phyloP scores from a whole-genome alignment of 441 rosid genomes.

The Arabidopsis hybrid region DNA sequence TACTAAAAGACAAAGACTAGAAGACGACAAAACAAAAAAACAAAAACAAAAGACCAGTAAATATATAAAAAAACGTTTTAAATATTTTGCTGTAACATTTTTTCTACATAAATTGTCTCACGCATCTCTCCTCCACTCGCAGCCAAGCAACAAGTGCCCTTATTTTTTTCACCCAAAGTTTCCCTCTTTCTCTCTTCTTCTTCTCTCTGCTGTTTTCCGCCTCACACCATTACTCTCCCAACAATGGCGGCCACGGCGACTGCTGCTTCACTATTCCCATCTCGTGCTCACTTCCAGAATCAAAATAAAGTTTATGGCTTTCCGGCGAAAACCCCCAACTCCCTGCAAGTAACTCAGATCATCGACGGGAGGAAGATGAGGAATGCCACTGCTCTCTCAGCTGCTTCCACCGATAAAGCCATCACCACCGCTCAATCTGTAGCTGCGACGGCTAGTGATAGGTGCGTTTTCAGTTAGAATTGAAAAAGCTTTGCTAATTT shows the following conservation, averaged over 20 bases:
- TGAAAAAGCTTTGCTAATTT: background rate
- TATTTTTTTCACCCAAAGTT: slow-evolving; percentile 10
- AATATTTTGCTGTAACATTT: background rate
- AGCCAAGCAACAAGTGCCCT: slow-evolving; percentile 21
- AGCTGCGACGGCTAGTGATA: slow-evolving; percentile 11
- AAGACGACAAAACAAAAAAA: background rate
- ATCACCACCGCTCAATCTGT: slow-evolving; percentile 33
- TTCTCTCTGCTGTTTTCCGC: slow-evolving; percentile 37
- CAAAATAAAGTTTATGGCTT: slow-evolving; percentile 25
- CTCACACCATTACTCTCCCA: slow-evolving; percentile 31
- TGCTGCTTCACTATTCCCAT: slow-evolving; percentile 32
- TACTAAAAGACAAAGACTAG: background rate
- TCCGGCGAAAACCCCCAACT: slow-evolving; percentile 28
- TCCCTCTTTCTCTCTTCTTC: background rate
- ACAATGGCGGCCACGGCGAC: slow-evolving; percentile 44
- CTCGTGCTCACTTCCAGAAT: slow-evolving; percentile 22
- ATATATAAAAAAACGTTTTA: background rate
- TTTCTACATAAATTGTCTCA: background rate
- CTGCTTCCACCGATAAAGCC: slow-evolving; percentile 42
- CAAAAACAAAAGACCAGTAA: background rate
- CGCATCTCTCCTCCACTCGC: slow-evolving; percentile 17
- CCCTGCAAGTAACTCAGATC: slow-evolving; percentile 36
- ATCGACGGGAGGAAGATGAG: slow-evolving; percentile 37
- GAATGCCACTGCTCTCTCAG: slow-evolving; percentile 36
- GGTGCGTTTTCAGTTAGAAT: slow-evolving; percentile 23